phyloP scores from a whole-genome alignment of 371 early-diverging fungal species.

The Nosema granulosis region DNA sequence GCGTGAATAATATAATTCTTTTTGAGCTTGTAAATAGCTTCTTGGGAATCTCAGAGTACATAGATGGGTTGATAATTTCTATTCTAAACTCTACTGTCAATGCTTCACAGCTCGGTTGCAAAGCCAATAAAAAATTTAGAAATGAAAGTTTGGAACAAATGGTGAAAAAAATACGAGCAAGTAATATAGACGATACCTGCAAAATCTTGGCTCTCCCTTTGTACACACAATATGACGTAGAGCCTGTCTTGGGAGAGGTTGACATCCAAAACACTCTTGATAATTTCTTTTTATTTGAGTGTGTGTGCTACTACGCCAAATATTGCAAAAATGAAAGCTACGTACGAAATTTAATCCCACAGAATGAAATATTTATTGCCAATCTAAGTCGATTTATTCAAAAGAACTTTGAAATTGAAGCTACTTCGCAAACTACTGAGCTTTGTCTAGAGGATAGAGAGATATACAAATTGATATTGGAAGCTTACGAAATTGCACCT shows the following conservation, averaged over 20 bases:
- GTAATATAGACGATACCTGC: conserved; percentile 3
- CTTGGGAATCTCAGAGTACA: conserved; percentile 29
- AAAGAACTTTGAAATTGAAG: conserved; percentile 9
- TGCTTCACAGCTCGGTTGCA: conserved; percentile 11
- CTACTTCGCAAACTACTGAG: not conserved
- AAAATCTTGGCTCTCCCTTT: conserved; percentile 31
- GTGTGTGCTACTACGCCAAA: conserved; percentile 44
- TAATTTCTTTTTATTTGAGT: conserved; percentile 40
- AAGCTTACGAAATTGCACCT: conserved; percentile 9
- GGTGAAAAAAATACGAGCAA: conserved; percentile 20
- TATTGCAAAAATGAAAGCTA: conserved; percentile 14
- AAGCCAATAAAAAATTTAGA: conserved; percentile 45
- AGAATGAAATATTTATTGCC: conserved; percentile 21
- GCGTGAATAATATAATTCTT: conserved; percentile 49
- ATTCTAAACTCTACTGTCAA: conserved; percentile 16
- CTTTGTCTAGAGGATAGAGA: conserved; percentile 36
- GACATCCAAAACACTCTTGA: conserved; percentile 25
- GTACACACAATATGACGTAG: conserved; percentile 27
- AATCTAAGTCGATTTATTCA: conserved; percentile 28
- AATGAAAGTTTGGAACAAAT: conserved; percentile 21
- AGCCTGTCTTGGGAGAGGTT: conserved; percentile 8
- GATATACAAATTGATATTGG: conserved; percentile 28
- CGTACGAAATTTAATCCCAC: conserved; percentile 37
- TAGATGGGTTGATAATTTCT: conserved; percentile 47
- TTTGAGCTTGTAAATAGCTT: conserved; percentile 56